phyloP scores from a whole-genome alignment of 2,329 filamentous ascomycete genomes.

The Paraphaeosphaeria minitans region DNA sequence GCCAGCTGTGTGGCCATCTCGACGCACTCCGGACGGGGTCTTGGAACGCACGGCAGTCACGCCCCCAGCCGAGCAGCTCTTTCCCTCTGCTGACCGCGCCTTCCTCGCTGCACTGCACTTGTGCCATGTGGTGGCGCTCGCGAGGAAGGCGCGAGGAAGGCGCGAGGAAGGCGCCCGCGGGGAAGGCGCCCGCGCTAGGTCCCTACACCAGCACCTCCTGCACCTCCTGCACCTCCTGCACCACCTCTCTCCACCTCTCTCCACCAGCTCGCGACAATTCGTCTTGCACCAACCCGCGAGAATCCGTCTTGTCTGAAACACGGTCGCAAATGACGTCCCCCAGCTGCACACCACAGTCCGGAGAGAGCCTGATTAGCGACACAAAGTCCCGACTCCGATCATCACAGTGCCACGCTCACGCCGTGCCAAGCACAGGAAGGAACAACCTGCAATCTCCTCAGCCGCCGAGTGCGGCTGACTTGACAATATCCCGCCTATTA shows the following conservation, averaged over 20 bases:
- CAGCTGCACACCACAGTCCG: background rate
- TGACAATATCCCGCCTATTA: constrained; percentile 10
- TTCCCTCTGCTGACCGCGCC: background rate
- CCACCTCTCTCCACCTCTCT: background rate
- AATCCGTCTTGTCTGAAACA: constrained; percentile 1
- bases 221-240: background rate
- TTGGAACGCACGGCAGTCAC: background rate
- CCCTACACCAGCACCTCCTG: background rate
- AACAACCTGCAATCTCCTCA: constrained; percentile 9
- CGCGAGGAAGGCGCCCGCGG: too few relatives aligned
- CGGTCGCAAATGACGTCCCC: constrained; percentile 7
- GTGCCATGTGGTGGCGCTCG: too few relatives aligned
- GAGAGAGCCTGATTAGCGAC: constrained; percentile 2
- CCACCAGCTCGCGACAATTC: constrained; percentile 1
- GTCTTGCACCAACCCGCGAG: background rate
- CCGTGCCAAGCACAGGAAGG: background rate
- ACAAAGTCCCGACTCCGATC: constrained; percentile 8
- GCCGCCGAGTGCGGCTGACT: background rate
- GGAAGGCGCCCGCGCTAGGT: background rate
- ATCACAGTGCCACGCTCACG: background rate
- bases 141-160: too few relatives aligned
- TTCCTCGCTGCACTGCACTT: background rate
- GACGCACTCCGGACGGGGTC: constrained; percentile 8
- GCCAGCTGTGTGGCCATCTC: constrained; percentile 1
- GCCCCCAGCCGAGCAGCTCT: background rate